Base-by-base conservation (phyloP, 2,329 filamentous ascomycete species). In the Fusarium neocosmosporiellum region DNA sequence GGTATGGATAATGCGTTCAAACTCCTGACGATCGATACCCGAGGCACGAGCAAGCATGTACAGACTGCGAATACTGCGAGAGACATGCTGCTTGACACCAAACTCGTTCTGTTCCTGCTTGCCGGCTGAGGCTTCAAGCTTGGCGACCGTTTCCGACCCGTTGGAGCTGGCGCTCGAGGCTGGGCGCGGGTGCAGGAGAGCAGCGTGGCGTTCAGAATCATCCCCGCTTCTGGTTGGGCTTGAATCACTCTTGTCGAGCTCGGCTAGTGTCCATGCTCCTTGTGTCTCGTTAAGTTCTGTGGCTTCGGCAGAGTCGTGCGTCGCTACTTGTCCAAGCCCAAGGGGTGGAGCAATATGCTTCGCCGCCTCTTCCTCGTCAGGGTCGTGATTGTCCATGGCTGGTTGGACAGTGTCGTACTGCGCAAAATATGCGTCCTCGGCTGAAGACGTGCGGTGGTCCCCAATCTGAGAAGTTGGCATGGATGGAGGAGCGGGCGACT, bases 351-450 rank as follows among this genome's bases (percentile, higher is more conserved):
- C 72, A 65, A 80, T 75, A 36, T 80, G 77, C 50, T 80, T 76
- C n/a, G 62, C 59, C 71, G 72, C 54, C 74, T 74, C 83, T 65
- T 86, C 91, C 82, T 94, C 93, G 75, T 94, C 92, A n/a, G 93
- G 93, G 73, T 95, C 93, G 79, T 95, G 91, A 64, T 90, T 90
- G 81, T 96, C 94, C 86, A 96, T 90, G 34, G 93, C 93, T 3
- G 93, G 93, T 79, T 96, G 93, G 10, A 96, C 93, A 71, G 89
- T 86, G 75, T 93, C 91, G 80, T 96, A 96, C 78, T 92, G 90
- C 20, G 92, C 89, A 80, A 90, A 96, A 81, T 96, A 96, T 48
- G 90, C 90, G 54, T 92, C 89, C 70, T 95, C 93, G 22, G 86
- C 85, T 9, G 85, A 84, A 11, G 81, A 70, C 39, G 59, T 75